Base-by-base conservation (phyloP, 2,329 filamentous ascomycete genomes). In the Teratosphaeria gauchensis region DNA sequence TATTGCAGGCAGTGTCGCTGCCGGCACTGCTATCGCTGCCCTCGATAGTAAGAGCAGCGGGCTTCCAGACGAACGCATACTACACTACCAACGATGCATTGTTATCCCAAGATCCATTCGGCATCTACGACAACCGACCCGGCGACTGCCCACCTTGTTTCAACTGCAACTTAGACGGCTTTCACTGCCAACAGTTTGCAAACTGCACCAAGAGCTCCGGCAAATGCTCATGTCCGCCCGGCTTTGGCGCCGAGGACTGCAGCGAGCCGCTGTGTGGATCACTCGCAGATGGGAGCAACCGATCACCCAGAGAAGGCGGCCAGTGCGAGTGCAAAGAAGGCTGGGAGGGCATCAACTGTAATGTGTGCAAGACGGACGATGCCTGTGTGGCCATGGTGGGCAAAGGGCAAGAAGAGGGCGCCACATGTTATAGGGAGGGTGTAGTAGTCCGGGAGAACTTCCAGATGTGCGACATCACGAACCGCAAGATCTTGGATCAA, bases 311-410 rank as follows among this genome's bases (percentile, higher is more conserved):
- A 70, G 77, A 84, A 56, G 85, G 84, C 62, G 80, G 85, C 59
- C 77, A 80, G 48, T 99, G 94, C 76, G 78, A 90, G 51, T 99
- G 94, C 74, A 88, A 92, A 70, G 89, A 95, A 42, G 94, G 94
- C 58, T 99, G 94, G 94, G 84, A 84, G 48, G 94, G 94, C 63
- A 92, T 99, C 76, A 99, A 99, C 78, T 99, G 94, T 83, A 99
- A 81, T 61, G 90, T 99, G 58, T 99, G 94, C 75, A 85, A 87
- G 61, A 84, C 85, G 3, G 82, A 97, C 72, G 79, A 87, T 65
- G 92, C 89, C 16, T 99, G 94, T 70, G 84, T 94, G 71, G 86
- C 89, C 35, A 78, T 99, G 74, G 95, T 95, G 86, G 89, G 90
- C 3, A 85, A 87, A 14, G 83, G 83, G 3, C 61, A 66, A 21